Conservation (phyloP, 495 filamentous ascomycete genomes). For the Polyplosphaeria fusca region DNA sequence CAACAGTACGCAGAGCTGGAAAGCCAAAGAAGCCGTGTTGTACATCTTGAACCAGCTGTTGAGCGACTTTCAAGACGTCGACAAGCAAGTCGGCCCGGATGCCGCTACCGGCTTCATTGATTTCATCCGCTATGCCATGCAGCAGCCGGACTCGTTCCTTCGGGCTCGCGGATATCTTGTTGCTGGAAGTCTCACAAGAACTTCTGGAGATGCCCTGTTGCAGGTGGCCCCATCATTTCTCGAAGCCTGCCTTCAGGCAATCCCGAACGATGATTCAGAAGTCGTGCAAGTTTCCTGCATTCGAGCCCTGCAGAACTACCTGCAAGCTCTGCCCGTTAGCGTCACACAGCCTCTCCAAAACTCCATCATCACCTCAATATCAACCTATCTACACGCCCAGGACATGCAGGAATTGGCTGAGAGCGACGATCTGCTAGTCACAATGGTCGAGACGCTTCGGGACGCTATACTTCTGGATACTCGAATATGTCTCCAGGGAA, state of each 20-base stretch:
- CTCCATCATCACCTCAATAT: constrained; percentile 70
- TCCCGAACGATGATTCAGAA: constrained; percentile 71
- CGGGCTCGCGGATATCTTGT: constrained; percentile 82
- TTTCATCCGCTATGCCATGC: constrained; percentile 74
- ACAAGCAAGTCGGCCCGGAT: constrained; percentile 61
- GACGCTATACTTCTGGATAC: constrained; percentile 77
- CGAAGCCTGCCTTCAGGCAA: constrained; percentile 69
- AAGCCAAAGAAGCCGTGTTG: constrained; percentile 71
- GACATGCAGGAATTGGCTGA: constrained; percentile 79
- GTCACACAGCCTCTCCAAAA: constrained; percentile 62
- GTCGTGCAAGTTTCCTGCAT: constrained; percentile 90
- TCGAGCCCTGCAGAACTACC: constrained; percentile 79
- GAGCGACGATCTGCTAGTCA: constrained; percentile 85
- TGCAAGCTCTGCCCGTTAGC: constrained; percentile 55
- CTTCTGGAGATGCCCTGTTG: constrained; percentile 53
- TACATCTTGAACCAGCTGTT: constrained; percentile 78
- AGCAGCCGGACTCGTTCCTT: constrained; percentile 64
- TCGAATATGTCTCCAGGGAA: constrained; percentile 59
- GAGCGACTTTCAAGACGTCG: constrained; percentile 73
- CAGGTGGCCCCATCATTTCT: constrained; percentile 60
- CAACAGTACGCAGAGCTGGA: constrained; percentile 51
- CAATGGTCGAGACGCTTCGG: constrained; percentile 81
- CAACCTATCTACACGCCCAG: constrained; percentile 70
- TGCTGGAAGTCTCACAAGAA: constrained; percentile 65
- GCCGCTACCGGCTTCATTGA: constrained; percentile 69